Percentiles rank a stretch among this genome's conserved stretches.
Evolutionary conservation across 345 rosid genomes (phyloP).

Genomic region (Lenwebbia sp.): DNA sequence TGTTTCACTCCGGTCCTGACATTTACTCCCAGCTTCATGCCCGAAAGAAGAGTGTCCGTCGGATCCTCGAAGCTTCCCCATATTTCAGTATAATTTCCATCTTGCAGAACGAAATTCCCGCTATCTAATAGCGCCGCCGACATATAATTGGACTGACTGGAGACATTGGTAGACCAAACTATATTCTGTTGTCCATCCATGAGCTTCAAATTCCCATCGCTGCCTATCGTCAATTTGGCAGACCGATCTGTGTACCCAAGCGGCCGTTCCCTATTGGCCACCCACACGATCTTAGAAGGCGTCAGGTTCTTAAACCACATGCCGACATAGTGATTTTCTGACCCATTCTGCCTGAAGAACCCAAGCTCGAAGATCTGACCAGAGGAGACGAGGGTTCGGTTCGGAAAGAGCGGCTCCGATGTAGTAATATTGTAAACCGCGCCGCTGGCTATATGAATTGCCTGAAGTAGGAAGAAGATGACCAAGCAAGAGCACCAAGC

Average conservation of each 20-base stretch:
- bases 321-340: neutral
- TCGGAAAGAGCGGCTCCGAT: neutral
- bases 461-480: neutral
- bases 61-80: slow-evolving; percentile 35
- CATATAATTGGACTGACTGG: neutral
- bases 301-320: neutral
- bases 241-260: slow-evolving; percentile 3
- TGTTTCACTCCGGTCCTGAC: neutral
- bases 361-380: neutral
- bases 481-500: neutral
- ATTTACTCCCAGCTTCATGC: slow-evolving; percentile 27
- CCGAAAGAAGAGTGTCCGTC: slow-evolving; percentile 17
- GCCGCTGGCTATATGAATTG: neutral
- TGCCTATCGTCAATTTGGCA: slow-evolving; percentile 2
- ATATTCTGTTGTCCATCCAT: neutral
- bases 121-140: slow-evolving; percentile 12
- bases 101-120: slow-evolving; percentile 23
- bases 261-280: slow-evolving; percentile 23
- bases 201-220: slow-evolving; percentile 13
- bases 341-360: neutral
- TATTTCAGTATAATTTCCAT: neutral
- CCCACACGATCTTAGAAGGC: slow-evolving; percentile 20
- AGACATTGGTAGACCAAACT: slow-evolving; percentile 14
- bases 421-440: neutral
- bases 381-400: neutral